Conservation (phyloP, 2,329 filamentous ascomycete genomes). For the Talaromyces sp. region DNA sequence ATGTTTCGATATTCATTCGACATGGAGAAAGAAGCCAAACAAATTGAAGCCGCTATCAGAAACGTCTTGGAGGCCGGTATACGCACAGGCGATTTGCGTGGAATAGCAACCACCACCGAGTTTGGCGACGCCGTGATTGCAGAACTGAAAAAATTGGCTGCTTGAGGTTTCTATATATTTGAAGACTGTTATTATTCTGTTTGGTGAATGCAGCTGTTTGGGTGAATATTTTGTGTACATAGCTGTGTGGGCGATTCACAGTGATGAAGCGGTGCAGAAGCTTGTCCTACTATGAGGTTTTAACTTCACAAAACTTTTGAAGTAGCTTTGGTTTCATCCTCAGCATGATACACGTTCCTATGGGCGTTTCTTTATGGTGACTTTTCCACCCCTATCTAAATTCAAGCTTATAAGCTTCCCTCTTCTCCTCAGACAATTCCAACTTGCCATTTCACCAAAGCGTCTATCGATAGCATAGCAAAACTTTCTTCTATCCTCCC, state of each 20-base stretch:
- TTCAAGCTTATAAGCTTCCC: neutral
- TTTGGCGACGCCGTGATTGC: slow-evolving; percentile 71
- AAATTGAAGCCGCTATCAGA: slow-evolving; percentile 74
- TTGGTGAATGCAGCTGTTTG: neutral
- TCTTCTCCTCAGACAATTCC: neutral
- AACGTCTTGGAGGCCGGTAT: slow-evolving; percentile 69
- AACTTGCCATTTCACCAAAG: neutral
- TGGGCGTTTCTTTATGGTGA: neutral
- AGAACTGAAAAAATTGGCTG: slow-evolving; percentile 52
- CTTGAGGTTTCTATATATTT: neutral
- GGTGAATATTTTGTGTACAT: neutral
- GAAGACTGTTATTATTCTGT: neutral
- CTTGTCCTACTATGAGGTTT: neutral
- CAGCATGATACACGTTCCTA: neutral
- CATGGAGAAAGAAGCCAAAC: slow-evolving; percentile 66
- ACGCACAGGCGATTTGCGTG: slow-evolving; percentile 75
- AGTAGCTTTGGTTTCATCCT: neutral
- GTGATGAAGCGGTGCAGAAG: neutral
- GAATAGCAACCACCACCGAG: slow-evolving; percentile 62
- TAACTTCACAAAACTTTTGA: neutral
- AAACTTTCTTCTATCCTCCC: neutral
- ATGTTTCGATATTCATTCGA: slow-evolving; percentile 87
- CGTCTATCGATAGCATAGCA: neutral
- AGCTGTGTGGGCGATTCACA: neutral
- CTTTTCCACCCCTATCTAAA: neutral